Percentiles rank a stretch among this genome's conserved stretches.
Conservation (phyloP, 192 early-diverging fungal species). For the Chytriomyces hyalinus region DNA sequence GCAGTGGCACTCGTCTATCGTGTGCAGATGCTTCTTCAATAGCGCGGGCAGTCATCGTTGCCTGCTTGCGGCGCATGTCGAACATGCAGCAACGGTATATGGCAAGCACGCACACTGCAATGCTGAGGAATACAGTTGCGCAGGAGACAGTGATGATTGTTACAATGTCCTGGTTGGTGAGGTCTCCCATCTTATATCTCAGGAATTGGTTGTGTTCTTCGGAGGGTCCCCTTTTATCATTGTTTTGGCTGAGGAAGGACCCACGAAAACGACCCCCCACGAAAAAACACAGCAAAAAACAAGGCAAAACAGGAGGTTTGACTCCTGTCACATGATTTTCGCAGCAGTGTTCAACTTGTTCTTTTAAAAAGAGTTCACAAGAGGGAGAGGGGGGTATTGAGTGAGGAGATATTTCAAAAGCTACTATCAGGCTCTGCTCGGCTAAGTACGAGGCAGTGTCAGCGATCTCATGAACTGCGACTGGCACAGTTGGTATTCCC, state of each 20-base stretch:
- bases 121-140: background rate
- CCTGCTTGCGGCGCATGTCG: background rate
- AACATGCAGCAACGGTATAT: conserved; percentile 1
- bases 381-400: too few species aligned
- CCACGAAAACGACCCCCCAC: background rate
- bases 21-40: background rate
- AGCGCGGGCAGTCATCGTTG: background rate
- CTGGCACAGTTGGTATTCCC: conserved; percentile 4
- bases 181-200: background rate
- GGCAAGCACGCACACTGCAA: background rate
- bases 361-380: too few species aligned
- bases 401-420: conserved; percentile 18
- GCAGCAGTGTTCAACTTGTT: too few species aligned
- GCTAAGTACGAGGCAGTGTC: conserved; percentile 25
- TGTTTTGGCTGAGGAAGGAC: background rate
- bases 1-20: background rate
- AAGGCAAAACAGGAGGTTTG: background rate
- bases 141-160: background rate
- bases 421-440: conserved; percentile 31
- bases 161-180: background rate
- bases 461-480: conserved; percentile 23
- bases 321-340: too few species aligned
- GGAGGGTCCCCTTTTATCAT: too few species aligned
- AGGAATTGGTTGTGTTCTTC: too few species aligned
- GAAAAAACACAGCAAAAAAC: background rate